A percentile compares a stretch with the other conserved stretches of the same genome.
Evolutionary conservation across 495 filamentous ascomycete species (phyloP).

Genomic region (Patellaria atrata): DNA sequence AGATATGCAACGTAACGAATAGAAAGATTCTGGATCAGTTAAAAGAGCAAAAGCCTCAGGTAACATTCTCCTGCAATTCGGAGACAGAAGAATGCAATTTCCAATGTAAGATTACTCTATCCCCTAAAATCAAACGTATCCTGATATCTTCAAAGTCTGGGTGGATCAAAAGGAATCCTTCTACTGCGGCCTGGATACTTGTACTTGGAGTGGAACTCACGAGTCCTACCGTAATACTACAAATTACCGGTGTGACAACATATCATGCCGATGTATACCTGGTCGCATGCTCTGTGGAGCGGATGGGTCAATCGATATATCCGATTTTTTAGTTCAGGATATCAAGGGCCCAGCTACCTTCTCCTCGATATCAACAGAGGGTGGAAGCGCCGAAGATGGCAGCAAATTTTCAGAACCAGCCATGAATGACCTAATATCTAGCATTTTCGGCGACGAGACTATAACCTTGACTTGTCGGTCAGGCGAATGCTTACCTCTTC

Average conservation of each 20-base stretch:
- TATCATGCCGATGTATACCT: conserved; percentile 75
- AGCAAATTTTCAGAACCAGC: conserved; percentile 80
- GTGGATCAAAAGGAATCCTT: conserved; percentile 88
- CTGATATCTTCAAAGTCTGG: conserved; percentile 57
- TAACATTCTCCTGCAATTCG: conserved; percentile 83
- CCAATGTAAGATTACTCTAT: conserved; percentile 52
- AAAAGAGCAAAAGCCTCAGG: conserved; percentile 70
- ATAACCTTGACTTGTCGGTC: conserved; percentile 71
- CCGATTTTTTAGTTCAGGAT: conserved; percentile 61
- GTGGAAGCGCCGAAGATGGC: conserved; percentile 41
- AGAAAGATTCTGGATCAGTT: conserved; percentile 77
- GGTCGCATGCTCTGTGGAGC: conserved; percentile 89
- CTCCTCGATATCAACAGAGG: conserved; percentile 47
- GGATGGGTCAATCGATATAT: conserved; percentile 79
- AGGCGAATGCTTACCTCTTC: conserved; percentile 84
- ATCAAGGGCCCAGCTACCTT: conserved; percentile 85
- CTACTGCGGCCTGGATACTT: conserved; percentile 79
- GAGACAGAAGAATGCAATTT: conserved; percentile 68
- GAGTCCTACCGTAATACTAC: conserved; percentile 64
- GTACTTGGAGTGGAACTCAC: conserved; percentile 53
- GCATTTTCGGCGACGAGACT: conserved; percentile 78
- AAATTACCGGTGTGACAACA: conserved; percentile 66
- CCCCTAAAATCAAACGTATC: not conserved
- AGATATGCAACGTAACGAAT: conserved; percentile 97
- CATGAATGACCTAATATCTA: conserved; percentile 78